These are phyloP conservation scores for Clarireedia sp. DNA, from an alignment of 2,329 filamentous ascomycete species.

Conservation along the genomic window DNA sequence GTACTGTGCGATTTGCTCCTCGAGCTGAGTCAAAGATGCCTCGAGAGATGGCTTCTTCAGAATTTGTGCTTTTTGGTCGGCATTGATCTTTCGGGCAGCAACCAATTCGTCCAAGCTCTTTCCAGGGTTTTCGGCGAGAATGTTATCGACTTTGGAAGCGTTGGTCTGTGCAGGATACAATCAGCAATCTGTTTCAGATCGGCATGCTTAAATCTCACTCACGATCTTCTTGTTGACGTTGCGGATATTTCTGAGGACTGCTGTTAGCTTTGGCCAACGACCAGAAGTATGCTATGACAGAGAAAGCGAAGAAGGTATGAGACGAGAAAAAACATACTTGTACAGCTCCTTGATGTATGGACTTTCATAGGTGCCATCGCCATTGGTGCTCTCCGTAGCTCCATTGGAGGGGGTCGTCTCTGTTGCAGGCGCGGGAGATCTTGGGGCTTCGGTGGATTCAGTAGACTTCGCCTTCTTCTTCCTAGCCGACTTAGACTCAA, in stretches of 20 bases:
- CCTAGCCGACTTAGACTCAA: constrained; percentile 58
- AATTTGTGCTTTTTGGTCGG: constrained; percentile 69
- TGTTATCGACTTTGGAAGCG: constrained; percentile 62
- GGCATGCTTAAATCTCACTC: constrained; percentile 32
- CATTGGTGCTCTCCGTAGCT: constrained; percentile 29
- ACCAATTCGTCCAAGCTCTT: constrained; percentile 70
- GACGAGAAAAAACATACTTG: constrained; percentile 55
- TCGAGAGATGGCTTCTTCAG: constrained; percentile 69
- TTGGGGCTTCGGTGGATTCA: constrained; percentile 34
- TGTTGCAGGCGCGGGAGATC: constrained; percentile 44
- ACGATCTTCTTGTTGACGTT: constrained; percentile 94
- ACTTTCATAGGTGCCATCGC: constrained; percentile 59
- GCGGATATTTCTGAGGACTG: constrained; percentile 65
- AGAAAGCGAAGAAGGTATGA: constrained; percentile 3
- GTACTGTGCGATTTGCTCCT: constrained; percentile 67
- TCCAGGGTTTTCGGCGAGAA: constrained; percentile 61
- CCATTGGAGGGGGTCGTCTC: constrained; percentile 44
- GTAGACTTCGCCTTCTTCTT: constrained; percentile 59
- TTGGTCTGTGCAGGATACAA: constrained; percentile 44
- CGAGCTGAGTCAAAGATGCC: constrained; percentile 58
- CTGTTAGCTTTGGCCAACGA: constrained; percentile 7
- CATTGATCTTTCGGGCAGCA: constrained; percentile 63
- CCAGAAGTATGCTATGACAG: neutral
- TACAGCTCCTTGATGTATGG: constrained; percentile 80
- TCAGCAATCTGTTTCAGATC: constrained; percentile 13